Base-by-base conservation (phyloP, 2,329 filamentous ascomycete species). In the Colletotrichum somersetense region DNA sequence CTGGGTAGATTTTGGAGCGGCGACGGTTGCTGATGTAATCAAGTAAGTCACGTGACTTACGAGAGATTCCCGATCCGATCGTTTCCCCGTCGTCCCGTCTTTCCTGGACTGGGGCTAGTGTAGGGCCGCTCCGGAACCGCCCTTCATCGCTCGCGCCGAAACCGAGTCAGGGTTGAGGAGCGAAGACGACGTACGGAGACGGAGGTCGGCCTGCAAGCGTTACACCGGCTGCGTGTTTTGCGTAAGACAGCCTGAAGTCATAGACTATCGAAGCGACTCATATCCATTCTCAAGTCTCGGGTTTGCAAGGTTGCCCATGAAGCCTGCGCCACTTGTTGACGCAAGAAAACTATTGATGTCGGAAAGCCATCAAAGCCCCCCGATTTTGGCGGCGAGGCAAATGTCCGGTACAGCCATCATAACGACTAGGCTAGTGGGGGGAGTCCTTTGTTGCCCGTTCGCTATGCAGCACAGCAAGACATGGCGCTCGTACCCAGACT, bases 401-500 rank as follows among this genome's bases (percentile, higher is more conserved):
- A 65, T 65, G 66, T 55, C 55, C 61, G 70, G 55, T 52, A 44
- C 55, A 68, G 65, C 26, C 46, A 50, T 50, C 48, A 33, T 52
- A 30, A 63, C 33, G 16, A 56, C 57, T 12, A 64, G 55, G 61
- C 70, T 62, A 58, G 44, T 59, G 62, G 46, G 55, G 59, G 33
- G 48, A 42, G 20, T 57, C 48, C 70, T 72, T 72, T 72, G 70
- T 72, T 33, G 46, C 59, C 53, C 59, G 46, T 50, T 52, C 48
- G n/a, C 70, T 70, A 65, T 38, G 65, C 66, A 66, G 55, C 70
- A 46, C 40, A 57, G 55, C 70, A 35, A 70, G 70, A 70, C 66
- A 70, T 72, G 70, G 70, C 70, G 70, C 55, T 69, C 57, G 55
- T 72, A 44, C 7, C 5, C 20, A 40, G 66, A 56, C 46, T 55